Percentiles rank a stretch among this genome's conserved stretches.
Conservation (phyloP, 495 filamentous ascomycete species). For the Aspergillus campestris region DNA sequence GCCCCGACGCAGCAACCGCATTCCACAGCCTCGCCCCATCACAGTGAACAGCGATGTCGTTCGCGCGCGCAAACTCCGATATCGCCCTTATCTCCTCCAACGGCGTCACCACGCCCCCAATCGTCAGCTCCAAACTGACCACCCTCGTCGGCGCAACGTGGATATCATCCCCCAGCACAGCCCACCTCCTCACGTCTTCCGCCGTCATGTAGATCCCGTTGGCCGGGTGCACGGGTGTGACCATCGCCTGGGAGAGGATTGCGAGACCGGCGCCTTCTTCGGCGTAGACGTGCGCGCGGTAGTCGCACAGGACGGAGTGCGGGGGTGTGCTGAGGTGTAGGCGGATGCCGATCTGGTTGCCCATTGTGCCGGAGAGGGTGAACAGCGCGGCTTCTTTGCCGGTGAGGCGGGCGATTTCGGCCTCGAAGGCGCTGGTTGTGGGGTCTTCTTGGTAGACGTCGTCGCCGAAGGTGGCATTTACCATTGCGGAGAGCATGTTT, state of each 20-base stretch:
- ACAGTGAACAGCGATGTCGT: conserved; percentile 25
- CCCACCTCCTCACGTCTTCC: conserved; percentile 53
- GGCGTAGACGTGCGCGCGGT: conserved; percentile 55
- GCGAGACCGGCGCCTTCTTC: conserved; percentile 70
- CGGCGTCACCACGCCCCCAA: conserved; percentile 23
- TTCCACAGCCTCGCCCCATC: conserved; percentile 30
- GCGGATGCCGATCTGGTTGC: conserved; percentile 67
- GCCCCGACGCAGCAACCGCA: conserved; percentile 15
- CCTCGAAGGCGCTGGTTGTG: conserved; percentile 58
- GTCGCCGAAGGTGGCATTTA: conserved; percentile 51
- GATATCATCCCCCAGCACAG: conserved; percentile 23
- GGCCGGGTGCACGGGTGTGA: conserved; percentile 47
- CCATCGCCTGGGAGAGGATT: conserved; percentile 48
- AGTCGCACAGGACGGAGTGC: conserved; percentile 60
- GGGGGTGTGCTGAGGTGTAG: conserved; percentile 62
- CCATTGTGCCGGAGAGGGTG: conserved; percentile 77
- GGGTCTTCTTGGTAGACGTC: conserved; percentile 63
- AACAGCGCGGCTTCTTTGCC: conserved; percentile 62
- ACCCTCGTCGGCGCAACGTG: conserved; percentile 25
- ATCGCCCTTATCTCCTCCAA: conserved; percentile 22
- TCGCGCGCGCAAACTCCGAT: conserved; percentile 17
- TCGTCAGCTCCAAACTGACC: conserved; percentile 27
- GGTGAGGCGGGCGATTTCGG: conserved; percentile 55
- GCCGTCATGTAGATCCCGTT: conserved; percentile 63
- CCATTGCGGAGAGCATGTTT: conserved; percentile 58